phyloP scores from a whole-genome alignment of 352 stramenopile genomes.

The Phytophthora crassamura region DNA sequence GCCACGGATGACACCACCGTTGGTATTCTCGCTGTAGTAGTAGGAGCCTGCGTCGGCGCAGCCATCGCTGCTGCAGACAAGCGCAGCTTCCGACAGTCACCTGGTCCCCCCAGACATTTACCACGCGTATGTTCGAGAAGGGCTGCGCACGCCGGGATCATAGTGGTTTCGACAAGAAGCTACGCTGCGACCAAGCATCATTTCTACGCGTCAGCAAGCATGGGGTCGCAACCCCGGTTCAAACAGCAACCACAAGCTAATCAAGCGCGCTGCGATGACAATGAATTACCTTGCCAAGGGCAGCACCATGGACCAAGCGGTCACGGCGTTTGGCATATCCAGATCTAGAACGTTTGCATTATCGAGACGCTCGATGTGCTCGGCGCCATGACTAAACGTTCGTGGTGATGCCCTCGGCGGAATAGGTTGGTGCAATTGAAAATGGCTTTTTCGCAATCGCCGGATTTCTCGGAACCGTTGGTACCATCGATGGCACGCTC shows the following conservation, averaged over 20 bases:
- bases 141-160: too few relatives aligned
- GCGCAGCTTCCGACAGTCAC: too few relatives aligned
- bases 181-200: conserved; percentile 13
- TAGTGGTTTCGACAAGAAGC: conserved; percentile 24
- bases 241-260: conserved; percentile 18
- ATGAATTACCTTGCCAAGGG: conserved; percentile 26
- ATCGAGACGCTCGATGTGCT: conserved; percentile 21
- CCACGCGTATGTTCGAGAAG: too few relatives aligned
- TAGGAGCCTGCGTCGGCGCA: too few relatives aligned
- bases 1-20: too few relatives aligned
- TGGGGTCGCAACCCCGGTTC: not conserved
- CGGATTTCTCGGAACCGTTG: conserved; percentile 14
- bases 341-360: conserved; percentile 20
- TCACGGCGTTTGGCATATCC: conserved; percentile 18
- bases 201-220: conserved; percentile 18
- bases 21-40: too few relatives aligned
- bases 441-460: conserved; percentile 7
- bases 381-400: conserved; percentile 8
- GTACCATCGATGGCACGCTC: conserved; percentile 18
- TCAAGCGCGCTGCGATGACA: conserved; percentile 14
- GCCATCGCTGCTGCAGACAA: too few relatives aligned
- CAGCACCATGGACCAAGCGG: conserved; percentile 16
- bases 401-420: too few relatives aligned
- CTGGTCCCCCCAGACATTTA: too few relatives aligned
- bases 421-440: not conserved